Conservation (phyloP, 2,329 filamentous ascomycete genomes). For the Trichoderma sp. region DNA sequence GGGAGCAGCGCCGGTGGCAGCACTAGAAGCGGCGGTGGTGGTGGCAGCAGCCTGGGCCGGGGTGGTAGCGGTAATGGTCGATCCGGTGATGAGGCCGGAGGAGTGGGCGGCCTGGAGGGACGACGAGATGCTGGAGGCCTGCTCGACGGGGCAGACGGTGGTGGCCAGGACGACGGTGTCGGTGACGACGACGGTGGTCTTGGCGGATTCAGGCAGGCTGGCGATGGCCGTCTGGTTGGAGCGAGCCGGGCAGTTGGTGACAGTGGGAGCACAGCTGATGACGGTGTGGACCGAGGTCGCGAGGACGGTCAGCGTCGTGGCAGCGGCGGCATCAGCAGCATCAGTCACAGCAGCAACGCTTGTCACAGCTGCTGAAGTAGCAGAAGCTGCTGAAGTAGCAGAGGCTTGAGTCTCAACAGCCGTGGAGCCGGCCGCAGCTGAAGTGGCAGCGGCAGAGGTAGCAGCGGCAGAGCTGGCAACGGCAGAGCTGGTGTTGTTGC, state of each 20-base stretch:
- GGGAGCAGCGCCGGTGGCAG: background rate
- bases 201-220: slow-evolving; percentile 41
- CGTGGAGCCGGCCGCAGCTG: background rate
- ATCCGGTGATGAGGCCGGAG: slow-evolving; percentile 42
- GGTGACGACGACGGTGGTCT: slow-evolving; percentile 40
- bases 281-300: slow-evolving; percentile 38
- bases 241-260: slow-evolving; percentile 56
- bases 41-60: slow-evolving; percentile 24
- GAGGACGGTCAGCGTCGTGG: background rate
- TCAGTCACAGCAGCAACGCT: background rate
- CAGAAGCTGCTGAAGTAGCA: background rate
- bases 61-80: slow-evolving; percentile 38
- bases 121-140: slow-evolving; percentile 45
- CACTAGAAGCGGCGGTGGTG: background rate
- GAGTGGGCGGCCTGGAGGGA: slow-evolving; percentile 41
- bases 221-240: slow-evolving; percentile 37
- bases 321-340: slow-evolving; percentile 1
- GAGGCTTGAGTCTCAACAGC: background rate
- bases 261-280: slow-evolving; percentile 35
- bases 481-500: background rate
- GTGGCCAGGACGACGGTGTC: slow-evolving; percentile 44
- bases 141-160: slow-evolving; percentile 50
- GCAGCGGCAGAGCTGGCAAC: background rate
- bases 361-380: background rate
- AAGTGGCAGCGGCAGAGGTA: background rate